Evolutionary conservation across 2,329 filamentous ascomycete species (phyloP), one percentile per base, ranked within the genome.

Genomic region (Diaporthe destruens): DNA sequence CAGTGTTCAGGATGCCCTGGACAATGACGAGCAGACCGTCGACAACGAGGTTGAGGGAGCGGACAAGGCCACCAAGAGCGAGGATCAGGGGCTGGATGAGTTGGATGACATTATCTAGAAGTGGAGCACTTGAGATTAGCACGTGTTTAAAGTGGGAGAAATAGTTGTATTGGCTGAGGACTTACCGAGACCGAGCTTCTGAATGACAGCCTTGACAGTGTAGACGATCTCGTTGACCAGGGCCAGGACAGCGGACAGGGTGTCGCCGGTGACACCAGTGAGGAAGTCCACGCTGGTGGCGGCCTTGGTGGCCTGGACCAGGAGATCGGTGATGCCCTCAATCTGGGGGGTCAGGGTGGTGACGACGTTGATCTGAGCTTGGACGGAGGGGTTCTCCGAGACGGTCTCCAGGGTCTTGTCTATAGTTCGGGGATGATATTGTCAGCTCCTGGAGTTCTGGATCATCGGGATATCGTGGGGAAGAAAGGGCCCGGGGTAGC

Each of bases 141-240:
- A 18, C 5, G 14, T 25, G 25, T 9, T 12, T 39, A 68, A 32
- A 20, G 11, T 29, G 6, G 25, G 18, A 36, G 29, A 12, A 5
- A 2, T 12, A 8, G 3, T 18, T 14, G 7, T 20, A 11, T 14
- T 36, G 18, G 67, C 14, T 7, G 47, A 16, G 36, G 51, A 74
- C 76, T 71, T 74, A 78, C 78, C 75, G n/a, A 79, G 75, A 65
- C 78, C 78, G 32, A 79, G 72, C 78, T 79, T 78, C 57, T 71
- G 63, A 29, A 78, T 73, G n/a, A 79, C 57, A 67, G 76, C 72
- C 75, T 77, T 77, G 63, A 79, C 72, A 16, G 78, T 79, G 72
- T 71, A 77, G 20, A 72, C 67, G 44, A 79, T 75, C 76, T 79
- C 78, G 69, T 65, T 76, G n/a, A 78, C 75, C 39, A 79, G 71